Evolutionary conservation across 768 basidiomycete genomes (phyloP).

Genomic region (Tylopilus sp.): DNA sequence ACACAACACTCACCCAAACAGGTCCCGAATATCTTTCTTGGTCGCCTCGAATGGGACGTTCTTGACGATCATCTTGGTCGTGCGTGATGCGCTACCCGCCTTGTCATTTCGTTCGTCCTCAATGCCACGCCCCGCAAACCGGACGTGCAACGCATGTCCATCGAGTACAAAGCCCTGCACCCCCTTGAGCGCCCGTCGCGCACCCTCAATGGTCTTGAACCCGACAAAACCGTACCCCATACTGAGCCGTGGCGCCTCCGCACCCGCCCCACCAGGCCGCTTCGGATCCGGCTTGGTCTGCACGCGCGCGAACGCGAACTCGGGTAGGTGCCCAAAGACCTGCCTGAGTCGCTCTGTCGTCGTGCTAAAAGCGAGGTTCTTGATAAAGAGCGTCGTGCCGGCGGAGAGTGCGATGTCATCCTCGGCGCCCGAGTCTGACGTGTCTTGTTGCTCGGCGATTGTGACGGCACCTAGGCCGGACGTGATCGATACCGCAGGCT

Average conservation of each 20-base stretch:
- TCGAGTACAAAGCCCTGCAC: constrained; percentile 83
- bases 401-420: constrained; percentile 43
- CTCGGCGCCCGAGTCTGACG: constrained; percentile 32
- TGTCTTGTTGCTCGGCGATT: constrained; percentile 44
- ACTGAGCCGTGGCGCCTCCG: constrained; percentile 56
- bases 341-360: constrained; percentile 66
- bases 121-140: constrained; percentile 79
- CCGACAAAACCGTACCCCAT: constrained; percentile 98
- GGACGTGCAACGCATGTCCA: constrained; percentile 79
- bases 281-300: constrained; percentile 91
- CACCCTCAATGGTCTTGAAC: constrained; percentile 72
- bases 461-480: constrained; percentile 34
- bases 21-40: constrained; percentile 84
- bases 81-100: constrained; percentile 49
- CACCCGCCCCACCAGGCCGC: constrained; percentile 37
- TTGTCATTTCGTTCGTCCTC: constrained; percentile 46
- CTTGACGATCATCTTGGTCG: constrained; percentile 97
- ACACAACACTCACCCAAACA: constrained; percentile 69
- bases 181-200: constrained; percentile 69
- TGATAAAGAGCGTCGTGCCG: constrained; percentile 88
- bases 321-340: constrained; percentile 71
- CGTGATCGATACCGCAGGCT: constrained; percentile 8
- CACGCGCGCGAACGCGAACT: constrained; percentile 82
- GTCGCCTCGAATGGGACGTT: constrained; percentile 97
- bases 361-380: constrained; percentile 94